phyloP scores from a whole-genome alignment of 352 stramenopile species.

The Pythium apleroticum region DNA sequence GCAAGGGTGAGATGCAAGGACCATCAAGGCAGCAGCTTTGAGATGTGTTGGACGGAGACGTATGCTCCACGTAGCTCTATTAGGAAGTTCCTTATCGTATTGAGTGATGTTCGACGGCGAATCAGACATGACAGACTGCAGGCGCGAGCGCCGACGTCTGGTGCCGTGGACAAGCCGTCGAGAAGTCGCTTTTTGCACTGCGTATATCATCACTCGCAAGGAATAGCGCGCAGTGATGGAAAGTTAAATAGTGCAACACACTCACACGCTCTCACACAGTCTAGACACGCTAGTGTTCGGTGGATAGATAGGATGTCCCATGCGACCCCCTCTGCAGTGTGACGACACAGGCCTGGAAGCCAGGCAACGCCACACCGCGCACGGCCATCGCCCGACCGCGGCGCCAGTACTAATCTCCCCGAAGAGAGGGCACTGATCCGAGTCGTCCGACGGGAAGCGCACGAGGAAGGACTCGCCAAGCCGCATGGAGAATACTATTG shows the following conservation, averaged over 20 bases:
- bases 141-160: slow-evolving; percentile 5
- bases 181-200: slow-evolving; percentile 62
- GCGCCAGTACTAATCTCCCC: slow-evolving; percentile 23
- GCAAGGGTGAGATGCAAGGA: too few species aligned
- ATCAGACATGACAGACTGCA: slow-evolving; percentile 6
- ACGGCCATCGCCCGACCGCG: slow-evolving; percentile 10
- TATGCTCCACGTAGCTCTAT: too few species aligned
- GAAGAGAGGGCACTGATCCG: slow-evolving; percentile 26
- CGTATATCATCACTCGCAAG: slow-evolving; percentile 75
- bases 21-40: too few species aligned
- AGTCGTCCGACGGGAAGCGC: slow-evolving; percentile 11
- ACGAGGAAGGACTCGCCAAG: slow-evolving; percentile 31
- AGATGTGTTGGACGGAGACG: too few species aligned
- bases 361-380: slow-evolving; percentile 12
- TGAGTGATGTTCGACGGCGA: slow-evolving; percentile 10
- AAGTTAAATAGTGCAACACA: slow-evolving; percentile 66
- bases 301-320: slow-evolving; percentile 11
- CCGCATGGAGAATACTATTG: slow-evolving; percentile 37
- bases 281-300: neutral
- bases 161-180: slow-evolving; percentile 6
- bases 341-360: slow-evolving; percentile 1
- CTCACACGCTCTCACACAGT: neutral
- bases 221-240: slow-evolving; percentile 48
- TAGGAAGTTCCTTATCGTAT: neutral
- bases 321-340: slow-evolving; percentile 19